Conservation (phyloP, 352 stramenopile species). For the Phytophthora fragariaefolia region DNA sequence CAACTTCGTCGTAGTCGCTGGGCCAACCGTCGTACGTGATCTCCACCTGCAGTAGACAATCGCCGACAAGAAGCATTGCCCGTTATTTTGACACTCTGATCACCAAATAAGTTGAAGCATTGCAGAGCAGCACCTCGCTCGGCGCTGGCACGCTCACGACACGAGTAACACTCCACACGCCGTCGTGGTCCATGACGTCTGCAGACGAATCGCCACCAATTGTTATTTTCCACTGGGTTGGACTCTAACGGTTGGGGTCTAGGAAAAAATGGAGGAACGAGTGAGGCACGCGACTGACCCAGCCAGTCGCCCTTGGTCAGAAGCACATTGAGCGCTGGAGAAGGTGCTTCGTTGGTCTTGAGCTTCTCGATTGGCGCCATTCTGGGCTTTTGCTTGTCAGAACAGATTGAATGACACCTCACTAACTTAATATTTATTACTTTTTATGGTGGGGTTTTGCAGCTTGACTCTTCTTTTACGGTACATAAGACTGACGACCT, state of each 20-base stretch:
- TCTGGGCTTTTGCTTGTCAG: no score
- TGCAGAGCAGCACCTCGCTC: slow-evolving; percentile 5
- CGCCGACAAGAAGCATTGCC: no score
- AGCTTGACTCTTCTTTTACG: no score
- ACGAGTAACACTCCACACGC: slow-evolving; percentile 64
- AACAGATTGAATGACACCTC: no score
- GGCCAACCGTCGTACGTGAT: slow-evolving; percentile 72
- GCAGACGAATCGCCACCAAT: background rate
- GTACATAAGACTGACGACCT: no score
- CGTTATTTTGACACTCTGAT: no score
- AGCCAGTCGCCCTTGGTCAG: slow-evolving; percentile 18
- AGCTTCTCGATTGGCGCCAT: slow-evolving; percentile 2
- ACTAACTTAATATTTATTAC: no score
- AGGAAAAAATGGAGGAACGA: background rate
- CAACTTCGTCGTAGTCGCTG: slow-evolving; percentile 56
- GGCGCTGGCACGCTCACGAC: slow-evolving; percentile 36
- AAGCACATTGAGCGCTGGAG: background rate
- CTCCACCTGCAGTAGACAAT: slow-evolving; percentile 37
- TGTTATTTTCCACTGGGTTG: background rate
- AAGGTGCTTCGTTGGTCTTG: background rate
- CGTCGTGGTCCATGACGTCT: slow-evolving; percentile 65
- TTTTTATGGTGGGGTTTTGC: no score
- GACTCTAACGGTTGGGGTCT: background rate
- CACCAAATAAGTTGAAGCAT: no score
- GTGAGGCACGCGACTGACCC: background rate